Percentiles rank a stretch among this genome's conserved stretches.
phyloP scores from a whole-genome alignment of 108 stramenopile species.

The Aurantiochytrium sp. region DNA sequence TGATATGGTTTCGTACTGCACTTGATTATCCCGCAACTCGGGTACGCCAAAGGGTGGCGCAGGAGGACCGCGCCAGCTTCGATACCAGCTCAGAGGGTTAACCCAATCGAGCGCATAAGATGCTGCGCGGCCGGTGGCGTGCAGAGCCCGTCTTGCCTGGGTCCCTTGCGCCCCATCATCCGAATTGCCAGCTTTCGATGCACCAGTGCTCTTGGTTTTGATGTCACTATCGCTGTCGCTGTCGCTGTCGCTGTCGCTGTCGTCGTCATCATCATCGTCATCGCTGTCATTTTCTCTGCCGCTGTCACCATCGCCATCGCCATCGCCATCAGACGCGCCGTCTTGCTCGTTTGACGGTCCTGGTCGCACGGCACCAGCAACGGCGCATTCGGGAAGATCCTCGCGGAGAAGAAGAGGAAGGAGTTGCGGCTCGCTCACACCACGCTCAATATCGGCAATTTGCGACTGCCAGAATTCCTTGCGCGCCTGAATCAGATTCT shows the following conservation, averaged over 20 bases:
- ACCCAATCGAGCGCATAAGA: not conserved
- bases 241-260: not conserved
- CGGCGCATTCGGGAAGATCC: not conserved
- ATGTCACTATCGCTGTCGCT: not conserved
- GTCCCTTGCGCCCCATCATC: not conserved
- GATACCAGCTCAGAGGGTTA: not conserved
- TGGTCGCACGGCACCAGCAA: not conserved
- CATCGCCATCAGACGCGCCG: not conserved
- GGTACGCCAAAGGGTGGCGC: not conserved
- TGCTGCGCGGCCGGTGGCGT: not conserved
- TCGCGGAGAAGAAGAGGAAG: not conserved
- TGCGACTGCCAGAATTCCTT: conserved; percentile 14
- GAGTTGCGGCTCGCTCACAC: conserved; percentile 11
- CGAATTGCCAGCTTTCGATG: no score
- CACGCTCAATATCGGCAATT: not conserved
- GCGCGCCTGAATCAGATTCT: conserved; percentile 11
- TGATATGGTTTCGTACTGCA: not conserved
- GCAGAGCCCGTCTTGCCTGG: not conserved
- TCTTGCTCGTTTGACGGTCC: not conserved
- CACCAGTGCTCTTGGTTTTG: no score
- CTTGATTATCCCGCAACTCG: not conserved
- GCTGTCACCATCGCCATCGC: not conserved
- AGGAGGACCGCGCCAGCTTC: not conserved
- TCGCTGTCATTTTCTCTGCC: not conserved
- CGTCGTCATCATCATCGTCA: not conserved